Conservation (phyloP, 2,329 filamentous ascomycete genomes). For the Colletotrichum tofieldiae region DNA sequence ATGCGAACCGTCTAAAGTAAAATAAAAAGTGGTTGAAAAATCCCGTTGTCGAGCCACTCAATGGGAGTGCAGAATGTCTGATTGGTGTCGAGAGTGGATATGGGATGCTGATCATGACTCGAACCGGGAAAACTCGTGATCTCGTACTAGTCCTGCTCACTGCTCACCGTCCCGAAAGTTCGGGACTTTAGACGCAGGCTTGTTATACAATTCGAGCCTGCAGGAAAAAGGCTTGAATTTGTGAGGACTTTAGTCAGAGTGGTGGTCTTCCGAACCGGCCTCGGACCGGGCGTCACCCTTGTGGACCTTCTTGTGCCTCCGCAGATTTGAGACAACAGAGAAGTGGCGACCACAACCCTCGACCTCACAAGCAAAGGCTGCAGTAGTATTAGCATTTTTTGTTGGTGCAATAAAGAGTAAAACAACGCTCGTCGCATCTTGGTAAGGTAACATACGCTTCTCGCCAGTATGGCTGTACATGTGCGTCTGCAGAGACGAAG, state of each 20-base stretch:
- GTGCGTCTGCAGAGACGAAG: slow-evolving; percentile 94
- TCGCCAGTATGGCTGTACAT: slow-evolving; percentile 99
- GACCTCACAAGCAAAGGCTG: slow-evolving; percentile 94
- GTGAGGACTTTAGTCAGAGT: slow-evolving; percentile 65
- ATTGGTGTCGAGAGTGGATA: slow-evolving; percentile 31
- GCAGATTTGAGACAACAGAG: slow-evolving; percentile 95
- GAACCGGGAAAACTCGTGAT: slow-evolving; percentile 42
- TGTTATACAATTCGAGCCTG: slow-evolving; percentile 6
- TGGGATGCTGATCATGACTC: slow-evolving; percentile 40
- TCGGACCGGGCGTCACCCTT: slow-evolving; percentile 80
- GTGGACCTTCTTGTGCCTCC: slow-evolving; percentile 96
- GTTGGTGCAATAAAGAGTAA: no score
- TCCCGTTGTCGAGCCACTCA: slow-evolving; percentile 15
- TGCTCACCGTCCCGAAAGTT: not conserved
- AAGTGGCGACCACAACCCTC: slow-evolving; percentile 97
- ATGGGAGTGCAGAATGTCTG: slow-evolving; percentile 13
- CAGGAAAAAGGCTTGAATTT: not conserved
- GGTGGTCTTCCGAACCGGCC: slow-evolving; percentile 74
- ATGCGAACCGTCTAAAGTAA: slow-evolving; percentile 30
- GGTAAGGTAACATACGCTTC: slow-evolving; percentile 82
- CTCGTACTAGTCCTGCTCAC: slow-evolving; percentile 36
- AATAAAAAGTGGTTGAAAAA: not conserved
- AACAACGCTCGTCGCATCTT: not conserved
- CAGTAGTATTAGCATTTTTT: slow-evolving; percentile 8
- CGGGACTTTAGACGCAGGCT: not conserved